These are phyloP conservation scores for Kwoniella bestiolae DNA, from an alignment of 768 basidiomycete species.

Conservation along the genomic window DNA sequence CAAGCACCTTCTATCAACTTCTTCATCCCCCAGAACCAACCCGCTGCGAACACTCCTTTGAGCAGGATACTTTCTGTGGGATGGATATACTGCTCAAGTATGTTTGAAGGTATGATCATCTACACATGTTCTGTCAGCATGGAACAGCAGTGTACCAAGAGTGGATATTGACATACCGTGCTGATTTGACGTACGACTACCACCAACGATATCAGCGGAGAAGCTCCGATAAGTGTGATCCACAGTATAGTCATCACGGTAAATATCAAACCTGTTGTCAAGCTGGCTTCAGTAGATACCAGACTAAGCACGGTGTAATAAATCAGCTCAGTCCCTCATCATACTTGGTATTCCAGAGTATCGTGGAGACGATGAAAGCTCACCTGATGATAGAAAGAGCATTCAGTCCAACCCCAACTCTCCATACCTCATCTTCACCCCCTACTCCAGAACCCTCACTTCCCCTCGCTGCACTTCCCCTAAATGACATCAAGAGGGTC, in stretches of 20 bases:
- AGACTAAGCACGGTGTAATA: background rate
- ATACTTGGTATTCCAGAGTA: too few relatives aligned
- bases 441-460: constrained; percentile 48
- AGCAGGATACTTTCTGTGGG: constrained; percentile 80
- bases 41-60: constrained; percentile 77
- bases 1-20: constrained; percentile 78
- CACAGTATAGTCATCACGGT: background rate
- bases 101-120: background rate
- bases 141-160: background rate
- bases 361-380: too few relatives aligned
- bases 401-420: constrained; percentile 74
- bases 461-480: constrained; percentile 30
- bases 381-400: constrained; percentile 89
- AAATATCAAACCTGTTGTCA: background rate
- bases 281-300: background rate
- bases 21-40: constrained; percentile 90
- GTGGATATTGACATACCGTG: constrained; percentile 70
- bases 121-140: background rate
- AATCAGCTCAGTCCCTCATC: too few relatives aligned
- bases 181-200: constrained; percentile 54
- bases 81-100: constrained; percentile 70
- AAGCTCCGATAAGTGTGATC: constrained; percentile 6
- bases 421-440: constrained; percentile 64
- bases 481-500: constrained; percentile 66
- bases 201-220: background rate